Base-by-base conservation (phyloP, 441 rosid species). In the Corymbia citriodora region DNA sequence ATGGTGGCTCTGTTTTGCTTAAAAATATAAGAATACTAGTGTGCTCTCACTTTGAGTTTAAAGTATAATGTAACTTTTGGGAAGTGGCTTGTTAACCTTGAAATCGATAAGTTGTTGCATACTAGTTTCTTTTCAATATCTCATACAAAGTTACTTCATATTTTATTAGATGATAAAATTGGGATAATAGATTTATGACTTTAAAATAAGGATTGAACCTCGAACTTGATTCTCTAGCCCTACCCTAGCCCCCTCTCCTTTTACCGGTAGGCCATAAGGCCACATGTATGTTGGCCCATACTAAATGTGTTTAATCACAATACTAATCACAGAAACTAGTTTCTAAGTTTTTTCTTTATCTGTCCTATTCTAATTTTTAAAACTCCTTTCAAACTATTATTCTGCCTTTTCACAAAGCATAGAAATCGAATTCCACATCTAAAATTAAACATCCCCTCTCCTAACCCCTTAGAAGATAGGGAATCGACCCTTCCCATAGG, bases 51-150 rank as follows among this genome's bases (percentile, higher is more conserved):
- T 59, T 25, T 59, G 65, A 59, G 0, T 59, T 59, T 59, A 59
- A 59, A 59, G 3, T 25, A 21, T 7, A 10, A 10, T 1, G 25
- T 59, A 59, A 25, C 11, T 59, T 59, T 25, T 59, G n/a, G 5
- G 14, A 59, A 59, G n/a, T 6, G 45, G 45, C 45, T 40, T 40
- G 45, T 40, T 40, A 40, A 40, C 45, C 45, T 40, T 40, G 45
- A 40, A 40, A 23, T 59, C 14, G 1, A 59, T 23, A 23, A 59
- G n/a, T 1, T 0, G 0, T 59, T 59, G 14, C 0, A 59, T 59
- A 59, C 65, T 0, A 2, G 2, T 59, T 59, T 59, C 65, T 59
- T 59, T 59, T 59, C 65, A 59, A 23, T 59, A 59, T 29, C n/a
- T 59, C 25, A 13, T 59, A 59, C 0, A 59, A 59, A 25, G 65